Conservation (phyloP, 2,329 filamentous ascomycete species). For the Falciphora oryzae region DNA sequence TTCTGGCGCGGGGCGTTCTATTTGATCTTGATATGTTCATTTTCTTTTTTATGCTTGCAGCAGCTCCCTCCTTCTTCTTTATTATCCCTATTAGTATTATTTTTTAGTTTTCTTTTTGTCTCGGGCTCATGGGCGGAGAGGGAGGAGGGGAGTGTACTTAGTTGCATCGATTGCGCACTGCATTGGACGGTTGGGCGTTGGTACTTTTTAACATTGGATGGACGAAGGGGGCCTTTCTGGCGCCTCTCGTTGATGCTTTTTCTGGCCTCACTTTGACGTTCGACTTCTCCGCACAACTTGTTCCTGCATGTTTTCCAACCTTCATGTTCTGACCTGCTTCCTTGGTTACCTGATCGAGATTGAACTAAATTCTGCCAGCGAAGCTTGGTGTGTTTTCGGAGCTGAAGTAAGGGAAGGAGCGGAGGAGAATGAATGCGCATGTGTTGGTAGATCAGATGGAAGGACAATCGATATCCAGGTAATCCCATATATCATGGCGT, state of each 20-base stretch:
- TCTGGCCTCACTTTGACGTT: neutral
- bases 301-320: no score
- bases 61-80: neutral
- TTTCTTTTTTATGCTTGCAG: neutral
- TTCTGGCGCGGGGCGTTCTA: conserved; percentile 1
- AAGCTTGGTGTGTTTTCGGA: no score
- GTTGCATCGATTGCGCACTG: neutral
- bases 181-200: neutral
- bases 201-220: neutral
- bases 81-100: neutral
- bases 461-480: no score
- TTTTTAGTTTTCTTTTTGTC: neutral
- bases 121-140: neutral
- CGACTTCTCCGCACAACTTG: neutral
- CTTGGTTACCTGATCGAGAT: no score
- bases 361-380: no score
- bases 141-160: neutral
- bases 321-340: no score
- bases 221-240: neutral
- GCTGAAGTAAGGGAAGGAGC: no score
- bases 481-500: no score
- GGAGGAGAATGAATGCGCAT: no score
- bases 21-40: neutral
- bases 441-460: no score
- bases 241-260: neutral